Evolutionary conservation across 2,329 filamentous ascomycete genomes (phyloP), one percentile per base, ranked within the genome.

Genomic region (Trichophyton simii): DNA sequence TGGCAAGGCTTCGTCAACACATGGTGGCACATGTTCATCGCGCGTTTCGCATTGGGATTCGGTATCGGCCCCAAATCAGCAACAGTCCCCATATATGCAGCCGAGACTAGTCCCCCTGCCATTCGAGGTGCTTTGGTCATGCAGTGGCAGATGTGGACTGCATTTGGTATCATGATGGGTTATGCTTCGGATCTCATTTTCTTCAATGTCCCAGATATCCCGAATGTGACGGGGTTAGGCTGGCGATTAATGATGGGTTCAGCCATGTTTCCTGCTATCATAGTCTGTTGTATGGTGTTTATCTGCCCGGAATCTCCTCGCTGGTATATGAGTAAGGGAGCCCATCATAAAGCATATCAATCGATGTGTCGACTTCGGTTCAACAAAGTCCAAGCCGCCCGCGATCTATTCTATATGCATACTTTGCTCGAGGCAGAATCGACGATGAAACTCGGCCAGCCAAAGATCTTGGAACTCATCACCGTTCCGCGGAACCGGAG

Each of bases 111-210:
- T 0, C 87, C 87, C 0, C 84, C 87, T 1, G 72, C 75, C 3
- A 85, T 90, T 60, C 83, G 87, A 69, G 87, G 87, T 65, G 87
- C 86, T 6, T 78, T 94, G 18, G 87, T 91, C 65, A 92, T 92
- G 88, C 85, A 85, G 64, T 92, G 88, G 88, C 86, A 91, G 73
- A 78, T 79, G 74, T 80, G 75, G 74, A 77, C 75, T 3, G 78
- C 76, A 0, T 78, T 79, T 62, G 78, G 78, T 11, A 79, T 79
- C 63, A 76, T 80, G 79, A 72, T 75, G 15, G 83, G 84, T 15
- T 87, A 81, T 68, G 79, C 78, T 5, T 82, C 79, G 55, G 83
- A 85, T 67, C 74, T 87, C 31, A 82, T 81, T 6, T 85, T 87
- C 68, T 85, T 82, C 68, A 73, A 80, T 60, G 82, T 76, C 61